These are phyloP conservation scores for Fusarium sp. DNA, from an alignment of 2,329 filamentous ascomycete species.

Conservation along the genomic window DNA sequence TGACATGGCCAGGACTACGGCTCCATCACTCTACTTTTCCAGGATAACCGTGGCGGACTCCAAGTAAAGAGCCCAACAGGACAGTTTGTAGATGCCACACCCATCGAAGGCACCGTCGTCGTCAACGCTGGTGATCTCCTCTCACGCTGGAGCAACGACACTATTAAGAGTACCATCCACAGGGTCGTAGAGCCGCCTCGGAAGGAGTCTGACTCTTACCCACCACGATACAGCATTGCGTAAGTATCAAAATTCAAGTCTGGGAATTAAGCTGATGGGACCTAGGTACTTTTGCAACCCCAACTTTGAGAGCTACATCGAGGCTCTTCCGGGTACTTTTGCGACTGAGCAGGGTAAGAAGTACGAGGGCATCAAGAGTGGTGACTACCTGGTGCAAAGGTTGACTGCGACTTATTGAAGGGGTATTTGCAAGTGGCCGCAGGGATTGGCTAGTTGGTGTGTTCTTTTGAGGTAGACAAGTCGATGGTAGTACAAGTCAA, in stretches of 20 bases:
- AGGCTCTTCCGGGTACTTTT: slow-evolving; percentile 85
- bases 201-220: slow-evolving; percentile 69
- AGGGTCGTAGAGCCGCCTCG: slow-evolving; percentile 87
- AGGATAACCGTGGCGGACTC: slow-evolving; percentile 67
- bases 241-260: slow-evolving; percentile 56
- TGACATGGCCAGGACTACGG: slow-evolving; percentile 62
- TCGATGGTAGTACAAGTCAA: too few relatives aligned
- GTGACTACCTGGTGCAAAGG: slow-evolving; percentile 84
- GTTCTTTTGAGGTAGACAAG: too few relatives aligned
- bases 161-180: slow-evolving; percentile 90
- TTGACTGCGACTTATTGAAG: slow-evolving; percentile 77
- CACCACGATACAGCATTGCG: slow-evolving; percentile 86
- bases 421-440: too few relatives aligned
- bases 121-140: slow-evolving; percentile 91
- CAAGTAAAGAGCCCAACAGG: slow-evolving; percentile 78
- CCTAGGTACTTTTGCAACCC: slow-evolving; percentile 87
- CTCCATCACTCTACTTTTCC: slow-evolving; percentile 72
- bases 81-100: slow-evolving; percentile 84
- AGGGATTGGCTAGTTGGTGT: too few relatives aligned
- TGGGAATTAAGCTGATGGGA: slow-evolving; percentile 4
- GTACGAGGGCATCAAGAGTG: slow-evolving; percentile 81
- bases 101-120: slow-evolving; percentile 84
- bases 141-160: slow-evolving; percentile 90
- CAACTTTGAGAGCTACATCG: slow-evolving; percentile 80
- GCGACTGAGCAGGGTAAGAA: slow-evolving; percentile 75